A percentile compares a stretch with the other conserved stretches of the same genome.
phyloP scores from a whole-genome alignment of 2,329 filamentous ascomycete genomes.

The Aspergillus caelatus region DNA sequence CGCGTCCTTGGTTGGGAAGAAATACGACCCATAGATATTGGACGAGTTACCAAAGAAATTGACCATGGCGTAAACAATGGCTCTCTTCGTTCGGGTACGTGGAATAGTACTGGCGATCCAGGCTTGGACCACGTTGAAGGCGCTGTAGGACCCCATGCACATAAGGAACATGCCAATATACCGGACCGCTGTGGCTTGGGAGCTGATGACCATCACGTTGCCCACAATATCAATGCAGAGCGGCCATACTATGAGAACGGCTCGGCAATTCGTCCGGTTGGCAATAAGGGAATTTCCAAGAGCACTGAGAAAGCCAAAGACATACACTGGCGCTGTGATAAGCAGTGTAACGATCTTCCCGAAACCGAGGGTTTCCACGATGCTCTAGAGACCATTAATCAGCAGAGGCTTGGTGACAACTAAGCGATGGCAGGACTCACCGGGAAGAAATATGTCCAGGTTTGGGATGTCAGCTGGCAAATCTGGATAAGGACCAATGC shows the following conservation, averaged over 20 bases:
- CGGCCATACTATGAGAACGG: slow-evolving; percentile 21
- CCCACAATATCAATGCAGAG: slow-evolving; percentile 23
- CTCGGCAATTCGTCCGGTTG: slow-evolving; percentile 18
- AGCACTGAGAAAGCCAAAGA: slow-evolving; percentile 37
- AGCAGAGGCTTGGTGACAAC: background rate
- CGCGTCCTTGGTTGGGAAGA: slow-evolving; percentile 19
- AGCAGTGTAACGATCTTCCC: slow-evolving; percentile 20
- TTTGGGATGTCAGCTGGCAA: slow-evolving; percentile 22
- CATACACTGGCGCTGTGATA: slow-evolving; percentile 25
- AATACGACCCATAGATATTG: slow-evolving; percentile 26
- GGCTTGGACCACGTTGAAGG: slow-evolving; percentile 24
- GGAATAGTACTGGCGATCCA: slow-evolving; percentile 29
- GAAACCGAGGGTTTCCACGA: slow-evolving; percentile 23
- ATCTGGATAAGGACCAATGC: slow-evolving; percentile 20
- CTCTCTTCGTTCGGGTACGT: slow-evolving; percentile 23
- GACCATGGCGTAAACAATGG: slow-evolving; percentile 24
- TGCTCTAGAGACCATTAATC: slow-evolving; percentile 12
- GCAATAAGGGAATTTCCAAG: slow-evolving; percentile 34
- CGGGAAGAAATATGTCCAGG: slow-evolving; percentile 19
- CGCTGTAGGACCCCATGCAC: slow-evolving; percentile 24
- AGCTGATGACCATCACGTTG: slow-evolving; percentile 22
- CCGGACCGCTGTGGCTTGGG: slow-evolving; percentile 16
- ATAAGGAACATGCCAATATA: slow-evolving; percentile 25
- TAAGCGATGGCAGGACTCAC: background rate
- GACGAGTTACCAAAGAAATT: slow-evolving; percentile 24